Conservation (phyloP, 768 basidiomycete genomes). For the Xerocomellus dryophilus region DNA sequence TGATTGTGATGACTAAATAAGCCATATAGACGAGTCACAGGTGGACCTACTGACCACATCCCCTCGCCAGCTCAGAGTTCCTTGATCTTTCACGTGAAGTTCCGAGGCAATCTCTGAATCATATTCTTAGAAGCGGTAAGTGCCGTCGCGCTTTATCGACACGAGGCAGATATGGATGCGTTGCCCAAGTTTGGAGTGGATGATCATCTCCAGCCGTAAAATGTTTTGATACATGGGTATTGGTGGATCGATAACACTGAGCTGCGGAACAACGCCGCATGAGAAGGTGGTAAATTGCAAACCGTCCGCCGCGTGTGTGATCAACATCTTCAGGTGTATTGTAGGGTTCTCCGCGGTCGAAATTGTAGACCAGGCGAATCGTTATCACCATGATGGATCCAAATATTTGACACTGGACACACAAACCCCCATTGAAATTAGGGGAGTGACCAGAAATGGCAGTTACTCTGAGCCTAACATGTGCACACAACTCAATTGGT, state of each 20-base stretch:
- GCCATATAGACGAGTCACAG: neutral
- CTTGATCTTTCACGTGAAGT: neutral
- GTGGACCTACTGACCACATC: neutral
- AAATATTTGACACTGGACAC: no score
- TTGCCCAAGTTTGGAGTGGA: neutral
- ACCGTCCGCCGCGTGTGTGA: neutral
- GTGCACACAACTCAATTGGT: slow-evolving; percentile 10
- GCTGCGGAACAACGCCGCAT: neutral
- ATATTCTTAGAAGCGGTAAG: neutral
- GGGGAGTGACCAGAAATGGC: neutral
- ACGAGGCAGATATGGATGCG: neutral
- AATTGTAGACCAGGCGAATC: neutral
- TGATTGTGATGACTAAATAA: neutral
- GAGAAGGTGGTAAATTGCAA: neutral
- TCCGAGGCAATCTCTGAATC: neutral
- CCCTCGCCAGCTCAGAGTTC: neutral
- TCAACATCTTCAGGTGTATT: neutral
- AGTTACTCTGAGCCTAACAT: slow-evolving; percentile 1
- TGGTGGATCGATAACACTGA: neutral
- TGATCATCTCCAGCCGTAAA: neutral
- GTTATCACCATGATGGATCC: no score
- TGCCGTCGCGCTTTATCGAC: neutral
- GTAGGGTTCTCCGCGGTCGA: neutral
- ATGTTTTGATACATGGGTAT: neutral
- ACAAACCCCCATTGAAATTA: no score